A percentile compares a stretch with the other conserved stretches of the same genome.
These are phyloP conservation scores for Starmerella sirachaensis DNA, from an alignment of 805 yeast species.

Conservation along the genomic window DNA sequence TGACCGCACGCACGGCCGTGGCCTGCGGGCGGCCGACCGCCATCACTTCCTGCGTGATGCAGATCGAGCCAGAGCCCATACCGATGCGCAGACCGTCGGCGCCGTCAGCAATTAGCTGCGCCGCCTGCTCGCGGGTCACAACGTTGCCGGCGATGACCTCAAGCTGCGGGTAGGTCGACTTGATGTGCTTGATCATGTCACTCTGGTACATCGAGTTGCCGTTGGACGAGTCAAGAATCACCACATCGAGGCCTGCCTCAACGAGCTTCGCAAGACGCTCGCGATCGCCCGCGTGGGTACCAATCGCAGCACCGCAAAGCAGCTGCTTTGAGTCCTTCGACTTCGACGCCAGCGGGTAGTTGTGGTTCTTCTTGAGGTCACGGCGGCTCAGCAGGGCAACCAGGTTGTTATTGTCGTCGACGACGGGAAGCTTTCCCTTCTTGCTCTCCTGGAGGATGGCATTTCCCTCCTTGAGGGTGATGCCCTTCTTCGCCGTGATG, in stretches of 20 bases:
- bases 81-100: slow-evolving; percentile 98
- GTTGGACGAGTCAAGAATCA: slow-evolving; percentile 89
- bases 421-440: slow-evolving; percentile 94
- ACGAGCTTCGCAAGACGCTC: slow-evolving; percentile 73
- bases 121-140: slow-evolving; percentile 98
- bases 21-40: slow-evolving; percentile 99
- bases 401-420: slow-evolving; percentile 62
- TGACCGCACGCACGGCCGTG: slow-evolving; percentile 90
- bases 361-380: slow-evolving; percentile 90
- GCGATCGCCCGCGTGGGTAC: slow-evolving; percentile 82
- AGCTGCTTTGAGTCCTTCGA: slow-evolving; percentile 87
- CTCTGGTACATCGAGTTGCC: slow-evolving; percentile 95
- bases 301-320: slow-evolving; percentile 97
- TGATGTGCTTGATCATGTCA: slow-evolving; percentile 86
- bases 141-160: slow-evolving; percentile 96
- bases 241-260: slow-evolving; percentile 95
- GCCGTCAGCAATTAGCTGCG: slow-evolving; percentile 85
- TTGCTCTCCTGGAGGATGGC: slow-evolving; percentile 80
- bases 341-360: slow-evolving; percentile 90
- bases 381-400: slow-evolving; percentile 87
- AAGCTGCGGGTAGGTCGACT: slow-evolving; percentile 61
- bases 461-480: slow-evolving; percentile 76
- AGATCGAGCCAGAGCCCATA: slow-evolving; percentile 99
- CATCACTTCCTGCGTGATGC: slow-evolving; percentile 99
- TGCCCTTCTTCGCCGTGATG: slow-evolving; percentile 72